Conservation (phyloP, 2,329 filamentous ascomycete species). For the Xylaria sp. region DNA sequence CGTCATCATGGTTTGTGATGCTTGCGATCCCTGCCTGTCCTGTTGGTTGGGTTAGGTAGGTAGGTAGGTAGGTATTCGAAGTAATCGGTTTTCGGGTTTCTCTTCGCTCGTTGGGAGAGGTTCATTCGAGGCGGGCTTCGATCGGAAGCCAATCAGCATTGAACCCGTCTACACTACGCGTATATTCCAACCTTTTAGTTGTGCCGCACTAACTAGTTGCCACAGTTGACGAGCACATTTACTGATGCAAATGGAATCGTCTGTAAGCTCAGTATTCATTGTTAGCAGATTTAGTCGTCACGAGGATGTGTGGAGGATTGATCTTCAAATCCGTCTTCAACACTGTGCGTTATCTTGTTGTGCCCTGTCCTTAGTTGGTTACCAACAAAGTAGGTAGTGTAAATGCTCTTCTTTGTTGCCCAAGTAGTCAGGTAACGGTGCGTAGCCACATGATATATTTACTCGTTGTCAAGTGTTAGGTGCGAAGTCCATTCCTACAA, state of each 20-base stretch:
- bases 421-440: conserved; percentile 14
- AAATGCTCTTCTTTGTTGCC: conserved; percentile 4
- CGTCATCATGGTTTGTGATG: conserved; percentile 10
- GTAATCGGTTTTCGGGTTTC: not conserved
- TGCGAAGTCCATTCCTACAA: conserved; percentile 5
- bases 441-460: conserved; percentile 14
- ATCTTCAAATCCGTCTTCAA: conserved; percentile 23
- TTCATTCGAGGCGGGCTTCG: not conserved
- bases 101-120: not conserved
- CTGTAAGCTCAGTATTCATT: conserved; percentile 2
- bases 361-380: not conserved
- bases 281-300: conserved; percentile 23
- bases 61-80: conserved; percentile 13
- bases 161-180: conserved; percentile 2
- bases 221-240: conserved; percentile 12
- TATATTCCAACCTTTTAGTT: conserved; percentile 1
- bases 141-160: conserved; percentile 10
- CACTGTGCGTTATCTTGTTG: conserved; percentile 10
- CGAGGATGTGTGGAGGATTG: conserved; percentile 34
- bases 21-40: conserved; percentile 6
- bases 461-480: not conserved
- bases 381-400: not conserved
- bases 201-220: conserved; percentile 7
- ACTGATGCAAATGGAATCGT: not conserved
- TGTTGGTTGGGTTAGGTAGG: conserved; percentile 19